These are phyloP conservation scores for Neurospora intermedia DNA, from an alignment of 495 filamentous ascomycete genomes.

Conservation along the genomic window DNA sequence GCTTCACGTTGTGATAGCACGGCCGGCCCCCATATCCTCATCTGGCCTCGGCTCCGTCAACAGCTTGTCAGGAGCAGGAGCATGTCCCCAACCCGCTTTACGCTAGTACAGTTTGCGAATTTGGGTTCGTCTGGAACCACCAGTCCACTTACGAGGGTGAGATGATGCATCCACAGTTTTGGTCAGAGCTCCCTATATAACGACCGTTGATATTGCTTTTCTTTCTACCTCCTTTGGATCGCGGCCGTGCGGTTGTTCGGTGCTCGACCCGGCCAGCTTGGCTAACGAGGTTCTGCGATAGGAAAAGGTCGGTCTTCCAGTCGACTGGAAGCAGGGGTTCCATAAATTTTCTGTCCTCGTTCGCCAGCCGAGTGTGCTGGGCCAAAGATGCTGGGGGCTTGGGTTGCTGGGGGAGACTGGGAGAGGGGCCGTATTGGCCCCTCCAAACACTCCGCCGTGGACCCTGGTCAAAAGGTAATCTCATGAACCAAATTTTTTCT, in stretches of 20 bases:
- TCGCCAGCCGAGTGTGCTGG: slow-evolving; percentile 38
- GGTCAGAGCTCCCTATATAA: slow-evolving; percentile 17
- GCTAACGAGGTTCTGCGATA: background rate
- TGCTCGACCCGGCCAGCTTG: background rate
- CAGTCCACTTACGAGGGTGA: slow-evolving; percentile 16
- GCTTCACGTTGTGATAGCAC: background rate
- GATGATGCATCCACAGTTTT: slow-evolving; percentile 13
- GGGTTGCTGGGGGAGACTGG: slow-evolving; percentile 1
- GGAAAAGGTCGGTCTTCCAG: background rate
- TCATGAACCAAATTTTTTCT: slow-evolving; percentile 26
- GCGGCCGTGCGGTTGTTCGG: background rate
- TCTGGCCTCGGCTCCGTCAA: background rate
- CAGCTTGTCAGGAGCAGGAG: background rate
- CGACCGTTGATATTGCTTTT: slow-evolving; percentile 17
- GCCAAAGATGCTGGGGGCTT: slow-evolving; percentile 12
- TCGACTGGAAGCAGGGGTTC: slow-evolving; percentile 2
- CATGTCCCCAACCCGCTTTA: background rate
- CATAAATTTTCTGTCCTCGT: slow-evolving; percentile 23
- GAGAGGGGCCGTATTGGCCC: slow-evolving; percentile 1
- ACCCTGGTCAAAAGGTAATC: slow-evolving; percentile 26
- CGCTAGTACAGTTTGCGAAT: background rate
- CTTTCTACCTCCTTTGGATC: slow-evolving; percentile 1
- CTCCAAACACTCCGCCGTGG: slow-evolving; percentile 7
- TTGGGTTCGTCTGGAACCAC: background rate
- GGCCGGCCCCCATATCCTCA: background rate